phyloP scores from a whole-genome alignment of 768 basidiomycete genomes.

The Russula brevipes region DNA sequence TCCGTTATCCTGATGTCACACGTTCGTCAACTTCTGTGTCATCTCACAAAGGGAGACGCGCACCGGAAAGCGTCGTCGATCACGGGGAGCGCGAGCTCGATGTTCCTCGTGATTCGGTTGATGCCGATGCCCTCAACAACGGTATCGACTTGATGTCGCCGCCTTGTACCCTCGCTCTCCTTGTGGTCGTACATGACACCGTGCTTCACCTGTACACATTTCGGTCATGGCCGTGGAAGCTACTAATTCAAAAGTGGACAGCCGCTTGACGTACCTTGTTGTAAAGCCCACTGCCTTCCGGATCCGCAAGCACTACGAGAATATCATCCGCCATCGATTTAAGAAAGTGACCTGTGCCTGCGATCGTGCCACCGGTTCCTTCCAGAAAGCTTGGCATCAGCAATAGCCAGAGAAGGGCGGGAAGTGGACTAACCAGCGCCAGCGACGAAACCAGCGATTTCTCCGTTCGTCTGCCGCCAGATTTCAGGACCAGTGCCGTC shows the following conservation, averaged over 20 bases:
- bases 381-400: conserved; percentile 27
- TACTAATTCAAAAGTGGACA: neutral
- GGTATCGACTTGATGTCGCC: conserved; percentile 93
- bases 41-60: neutral
- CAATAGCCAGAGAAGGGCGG: neutral
- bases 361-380: conserved; percentile 95
- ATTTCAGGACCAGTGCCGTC: conserved; percentile 92
- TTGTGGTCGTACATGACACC: conserved; percentile 94
- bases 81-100: conserved; percentile 75
- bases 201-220: conserved; percentile 57
- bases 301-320: conserved; percentile 76
- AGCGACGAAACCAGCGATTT: conserved; percentile 77
- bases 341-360: conserved; percentile 75
- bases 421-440: conserved; percentile 62
- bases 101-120: conserved; percentile 88
- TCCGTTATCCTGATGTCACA: conserved; percentile 67
- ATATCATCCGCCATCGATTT: conserved; percentile 68
- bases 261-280: conserved; percentile 60
- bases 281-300: conserved; percentile 90
- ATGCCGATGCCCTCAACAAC: conserved; percentile 95
- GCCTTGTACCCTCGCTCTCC: conserved; percentile 89
- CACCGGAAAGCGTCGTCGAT: conserved; percentile 89
- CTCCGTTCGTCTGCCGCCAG: conserved; percentile 85
- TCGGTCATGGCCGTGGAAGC: neutral
- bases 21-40: conserved; percentile 14